Evolutionary conservation across 2,329 filamentous ascomycete species (phyloP).

Genomic region (Cercospora canescens): DNA sequence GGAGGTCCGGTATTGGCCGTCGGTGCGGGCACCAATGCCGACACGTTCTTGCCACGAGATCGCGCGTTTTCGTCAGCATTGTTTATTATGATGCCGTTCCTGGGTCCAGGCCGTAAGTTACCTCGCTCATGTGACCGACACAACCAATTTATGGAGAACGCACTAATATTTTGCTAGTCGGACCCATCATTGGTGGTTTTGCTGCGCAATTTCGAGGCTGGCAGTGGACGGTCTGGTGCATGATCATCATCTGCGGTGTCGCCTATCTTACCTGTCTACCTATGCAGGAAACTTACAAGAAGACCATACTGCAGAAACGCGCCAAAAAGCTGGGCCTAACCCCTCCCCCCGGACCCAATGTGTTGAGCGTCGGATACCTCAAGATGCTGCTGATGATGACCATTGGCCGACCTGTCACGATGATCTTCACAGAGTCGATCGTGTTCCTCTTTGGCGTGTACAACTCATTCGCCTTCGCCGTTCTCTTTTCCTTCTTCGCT

Average conservation of each 20-base stretch:
- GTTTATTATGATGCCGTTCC: conserved; percentile 44
- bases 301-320: conserved; percentile 45
- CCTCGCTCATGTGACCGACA: not conserved
- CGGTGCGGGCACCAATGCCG: conserved; percentile 44
- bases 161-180: not conserved
- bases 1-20: conserved; percentile 40
- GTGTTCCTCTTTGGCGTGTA: conserved; percentile 36
- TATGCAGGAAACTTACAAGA: conserved; percentile 59
- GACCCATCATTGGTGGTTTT: conserved; percentile 39
- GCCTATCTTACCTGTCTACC: conserved; percentile 42
- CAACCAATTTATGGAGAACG: not conserved
- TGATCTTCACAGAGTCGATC: conserved; percentile 40
- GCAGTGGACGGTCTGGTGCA: conserved; percentile 47
- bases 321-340: conserved; percentile 36
- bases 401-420: conserved; percentile 35
- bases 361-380: conserved; percentile 30
- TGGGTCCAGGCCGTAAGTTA: conserved; percentile 38
- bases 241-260: conserved; percentile 42
- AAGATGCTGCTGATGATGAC: conserved; percentile 36
- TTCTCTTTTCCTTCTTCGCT: conserved; percentile 36
- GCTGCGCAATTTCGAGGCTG: conserved; percentile 43
- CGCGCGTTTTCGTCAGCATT: conserved; percentile 38
- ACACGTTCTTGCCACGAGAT: conserved; percentile 38
- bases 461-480: conserved; percentile 34
- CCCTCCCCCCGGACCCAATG: conserved; percentile 22